These are phyloP conservation scores for Setomelanomma holmii DNA, from an alignment of 2,329 filamentous ascomycete genomes.

Conservation along the genomic window DNA sequence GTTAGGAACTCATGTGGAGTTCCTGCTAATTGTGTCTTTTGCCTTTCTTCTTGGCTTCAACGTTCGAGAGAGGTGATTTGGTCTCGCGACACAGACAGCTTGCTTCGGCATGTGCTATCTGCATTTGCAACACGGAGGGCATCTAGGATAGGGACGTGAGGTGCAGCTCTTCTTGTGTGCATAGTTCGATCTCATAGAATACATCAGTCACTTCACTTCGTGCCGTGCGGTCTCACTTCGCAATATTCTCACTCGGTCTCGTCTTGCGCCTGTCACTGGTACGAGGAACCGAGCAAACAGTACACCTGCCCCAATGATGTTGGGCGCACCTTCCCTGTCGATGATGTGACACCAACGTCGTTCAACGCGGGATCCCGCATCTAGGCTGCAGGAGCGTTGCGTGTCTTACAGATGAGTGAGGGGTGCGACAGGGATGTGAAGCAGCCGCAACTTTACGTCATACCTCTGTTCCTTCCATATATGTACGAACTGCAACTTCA, in stretches of 20 bases:
- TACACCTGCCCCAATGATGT: background rate
- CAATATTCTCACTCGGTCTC: background rate
- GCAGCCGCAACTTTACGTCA: conserved; percentile 1
- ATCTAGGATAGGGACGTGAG: conserved; percentile 26
- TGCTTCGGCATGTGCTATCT: conserved; percentile 38
- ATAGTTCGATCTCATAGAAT: conserved; percentile 41
- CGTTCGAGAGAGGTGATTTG: conserved; percentile 11
- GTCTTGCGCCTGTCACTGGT: background rate
- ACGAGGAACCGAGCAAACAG: background rate
- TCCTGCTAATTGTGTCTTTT: conserved; percentile 14
- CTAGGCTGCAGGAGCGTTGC: conserved; percentile 8
- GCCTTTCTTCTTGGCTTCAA: conserved; percentile 9
- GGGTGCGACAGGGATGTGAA: conserved; percentile 2
- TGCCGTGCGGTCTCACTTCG: too few species aligned
- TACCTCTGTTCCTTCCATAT: background rate
- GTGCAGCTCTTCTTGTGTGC: conserved; percentile 33
- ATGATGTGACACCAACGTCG: conserved; percentile 19
- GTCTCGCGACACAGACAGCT: conserved; percentile 12
- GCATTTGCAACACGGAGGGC: conserved; percentile 22
- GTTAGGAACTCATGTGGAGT: conserved; percentile 4
- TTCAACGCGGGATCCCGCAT: conserved; percentile 3
- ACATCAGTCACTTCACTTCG: conserved; percentile 24
- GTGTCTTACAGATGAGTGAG: conserved; percentile 5
- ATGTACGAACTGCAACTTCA: background rate
- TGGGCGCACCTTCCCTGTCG: conserved; percentile 7